Evolutionary conservation across 768 basidiomycete genomes (phyloP), one percentile per base, ranked within the genome.

Genomic region (Boletus bicolor): DNA sequence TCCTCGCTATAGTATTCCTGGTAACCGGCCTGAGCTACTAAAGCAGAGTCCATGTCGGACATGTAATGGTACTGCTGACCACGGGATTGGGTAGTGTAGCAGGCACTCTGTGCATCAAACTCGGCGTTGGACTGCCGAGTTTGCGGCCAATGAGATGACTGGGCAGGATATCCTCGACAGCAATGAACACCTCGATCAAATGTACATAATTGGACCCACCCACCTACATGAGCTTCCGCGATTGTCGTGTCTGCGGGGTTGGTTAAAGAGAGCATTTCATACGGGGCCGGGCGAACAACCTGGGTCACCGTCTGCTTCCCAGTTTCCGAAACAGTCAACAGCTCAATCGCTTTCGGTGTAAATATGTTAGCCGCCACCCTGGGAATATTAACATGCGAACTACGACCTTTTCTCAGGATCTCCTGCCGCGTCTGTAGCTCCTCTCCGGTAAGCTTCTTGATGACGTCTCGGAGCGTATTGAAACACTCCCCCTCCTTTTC

Each of bases 351-450:
- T 64, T 51, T 15, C 7, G 26, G 12, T 5, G 44, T 1, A 26
- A 48, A 34, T 32, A 2, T 5, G 24, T 64, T 12, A 64, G 51
- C 32, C 42, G n/a, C 11, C 6, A 17, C 21, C 2, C 30, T 24
- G 12, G 5, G 7, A 6, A 21, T 15, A 19, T 19, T 19, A 15
- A 30, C 15, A n/a, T 11, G 24, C 26, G 8, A 35, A 53, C 15
- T 2, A 19, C 53, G 55, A 65, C 68, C 68, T 64, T 58, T 64
- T n/a, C 12, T 49, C 19, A 69, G 35, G 35, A 58, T 55, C 9
- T 69, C 69, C 1, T 65, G 49, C 8, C 68, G 64, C 10, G 52
- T 65, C 15, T 35, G 51, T 2, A 30, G 57, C 26, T 60, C 64
- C 10, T 60, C 49, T 17, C 58, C 54, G 0, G 61, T 71, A 37